A percentile compares a stretch with the other conserved stretches of the same genome.
Evolutionary conservation across 2,329 filamentous ascomycete species (phyloP).

Genomic region (Ceratocystis ficicola): DNA sequence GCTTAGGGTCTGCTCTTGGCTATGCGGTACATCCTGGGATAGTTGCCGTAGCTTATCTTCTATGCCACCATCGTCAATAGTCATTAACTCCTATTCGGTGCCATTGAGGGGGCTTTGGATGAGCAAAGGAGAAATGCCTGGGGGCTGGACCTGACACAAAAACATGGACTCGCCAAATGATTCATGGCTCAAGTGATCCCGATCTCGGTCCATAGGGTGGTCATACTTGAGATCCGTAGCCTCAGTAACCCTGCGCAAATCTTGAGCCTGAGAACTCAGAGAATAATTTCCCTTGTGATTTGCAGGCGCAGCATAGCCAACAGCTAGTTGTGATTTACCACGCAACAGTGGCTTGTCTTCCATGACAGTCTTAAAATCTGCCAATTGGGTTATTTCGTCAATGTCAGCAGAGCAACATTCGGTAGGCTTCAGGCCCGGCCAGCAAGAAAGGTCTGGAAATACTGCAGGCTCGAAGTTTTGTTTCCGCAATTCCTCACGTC

Average conservation of each 20-base stretch:
- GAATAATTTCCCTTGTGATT: not conserved
- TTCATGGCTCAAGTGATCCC: not conserved
- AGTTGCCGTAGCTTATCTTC: not conserved
- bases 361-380: not conserved
- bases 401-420: not conserved
- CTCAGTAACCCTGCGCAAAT: not conserved
- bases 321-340: not conserved
- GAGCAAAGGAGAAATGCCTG: not conserved
- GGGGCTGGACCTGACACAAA: not conserved
- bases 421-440: not conserved
- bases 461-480: not conserved
- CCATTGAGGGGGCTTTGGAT: not conserved
- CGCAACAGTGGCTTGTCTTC: not conserved
- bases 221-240: not conserved
- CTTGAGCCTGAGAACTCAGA: not conserved
- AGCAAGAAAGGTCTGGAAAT: not conserved
- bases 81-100: not conserved
- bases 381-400: not conserved
- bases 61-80: not conserved
- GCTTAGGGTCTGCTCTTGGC: not conserved
- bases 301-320: not conserved
- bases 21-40: not conserved
- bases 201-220: not conserved
- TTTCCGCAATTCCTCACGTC: not conserved
- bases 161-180: not conserved